Percentiles rank a stretch among this genome's conserved stretches.
These are phyloP conservation scores for Saccharomyces pastorianus DNA, from an alignment of 1,139 yeast genomes.

Conservation along the genomic window DNA sequence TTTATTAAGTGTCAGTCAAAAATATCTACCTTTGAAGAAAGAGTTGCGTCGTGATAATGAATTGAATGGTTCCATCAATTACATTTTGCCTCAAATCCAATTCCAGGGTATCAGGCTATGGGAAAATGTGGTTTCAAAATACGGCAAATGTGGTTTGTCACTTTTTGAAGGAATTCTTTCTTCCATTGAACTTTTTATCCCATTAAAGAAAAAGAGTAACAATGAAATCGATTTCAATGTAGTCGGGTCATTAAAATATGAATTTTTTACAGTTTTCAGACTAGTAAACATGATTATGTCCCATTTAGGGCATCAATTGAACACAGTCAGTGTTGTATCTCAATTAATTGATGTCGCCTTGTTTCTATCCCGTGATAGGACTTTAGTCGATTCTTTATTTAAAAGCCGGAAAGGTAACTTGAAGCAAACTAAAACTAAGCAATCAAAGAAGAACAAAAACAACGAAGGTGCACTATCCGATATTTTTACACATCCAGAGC, in stretches of 20 bases:
- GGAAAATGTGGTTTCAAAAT: conserved; percentile 34
- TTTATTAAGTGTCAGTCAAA: conserved; percentile 45
- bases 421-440: conserved; percentile 7
- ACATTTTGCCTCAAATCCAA: conserved; percentile 41
- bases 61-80: conserved; percentile 36
- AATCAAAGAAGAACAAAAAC: conserved; percentile 20
- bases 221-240: conserved; percentile 28
- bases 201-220: conserved; percentile 32
- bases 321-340: conserved; percentile 30
- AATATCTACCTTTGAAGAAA: conserved; percentile 46
- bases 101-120: conserved; percentile 39
- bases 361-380: conserved; percentile 28
- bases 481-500: conserved; percentile 57
- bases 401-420: conserved; percentile 10
- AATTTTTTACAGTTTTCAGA: conserved; percentile 18
- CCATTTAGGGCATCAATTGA: conserved; percentile 28
- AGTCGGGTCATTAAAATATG: conserved; percentile 24
- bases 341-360: conserved; percentile 33
- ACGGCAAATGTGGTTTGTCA: conserved; percentile 42
- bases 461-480: conserved; percentile 50
- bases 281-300: conserved; percentile 14
- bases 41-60: conserved; percentile 49
- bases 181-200: conserved; percentile 47
- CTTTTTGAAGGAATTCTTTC: conserved; percentile 43
- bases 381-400: conserved; percentile 26